Evolutionary conservation across 2,329 filamentous ascomycete genomes (phyloP).

Genomic region (Metarhizium sp.): DNA sequence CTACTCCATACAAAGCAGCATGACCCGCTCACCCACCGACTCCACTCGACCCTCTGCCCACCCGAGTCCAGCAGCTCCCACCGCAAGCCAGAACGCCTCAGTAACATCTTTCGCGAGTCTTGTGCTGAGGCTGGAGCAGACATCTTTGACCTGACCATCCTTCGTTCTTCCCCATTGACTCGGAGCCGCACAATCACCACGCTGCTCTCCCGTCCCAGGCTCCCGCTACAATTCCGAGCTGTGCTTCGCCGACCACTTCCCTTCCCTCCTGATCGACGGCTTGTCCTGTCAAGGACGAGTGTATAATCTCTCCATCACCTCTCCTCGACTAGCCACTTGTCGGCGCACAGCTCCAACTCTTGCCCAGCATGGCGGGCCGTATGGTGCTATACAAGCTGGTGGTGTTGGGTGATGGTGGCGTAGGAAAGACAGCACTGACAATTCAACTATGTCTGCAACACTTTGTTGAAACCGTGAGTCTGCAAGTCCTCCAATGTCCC

Average conservation of each 20-base stretch:
- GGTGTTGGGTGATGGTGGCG: conserved; percentile 88
- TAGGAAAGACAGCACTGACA: conserved; percentile 87
- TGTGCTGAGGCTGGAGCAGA: conserved; percentile 8
- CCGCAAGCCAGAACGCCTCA: conserved; percentile 1
- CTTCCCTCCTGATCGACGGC: background rate
- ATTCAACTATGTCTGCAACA: conserved; percentile 97
- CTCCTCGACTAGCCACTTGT: background rate
- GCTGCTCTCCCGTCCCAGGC: background rate
- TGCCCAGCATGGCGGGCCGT: conserved; percentile 66
- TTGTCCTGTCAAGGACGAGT: background rate
- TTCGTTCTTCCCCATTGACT: conserved; percentile 4
- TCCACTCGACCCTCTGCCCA: conserved; percentile 4
- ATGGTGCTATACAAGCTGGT: conserved; percentile 96
- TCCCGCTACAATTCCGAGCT: conserved; percentile 1
- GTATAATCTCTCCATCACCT: background rate
- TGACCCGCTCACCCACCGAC: conserved; percentile 4
- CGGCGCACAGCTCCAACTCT: background rate
- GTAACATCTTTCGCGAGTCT: conserved; percentile 1
- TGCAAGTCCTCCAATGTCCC: background rate
- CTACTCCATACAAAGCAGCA: background rate
- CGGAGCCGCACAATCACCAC: conserved; percentile 2
- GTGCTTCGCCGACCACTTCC: background rate
- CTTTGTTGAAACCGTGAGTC: conserved; percentile 82
- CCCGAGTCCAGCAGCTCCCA: conserved; percentile 2
- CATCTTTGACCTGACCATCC: conserved; percentile 4